phyloP scores from a whole-genome alignment of 78 protist genomes.

The slime mould (Dictyostelium discoideum) region dicty_2.7 NC_007090.3:4614501-4615000 shows the following conservation, averaged over 20 bases:
- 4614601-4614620: background rate
- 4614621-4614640: conserved; percentile 67
- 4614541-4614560: background rate
- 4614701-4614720: conserved; percentile 5
- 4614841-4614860: conserved; percentile 23
- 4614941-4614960: conserved; percentile 61
- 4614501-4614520: background rate
- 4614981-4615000: background rate
- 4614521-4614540: background rate
- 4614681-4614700: background rate
- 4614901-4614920: conserved; percentile 63
- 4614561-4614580: background rate
- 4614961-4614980: conserved; percentile 17
- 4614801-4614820: conserved; percentile 58
- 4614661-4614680: conserved; percentile 37
- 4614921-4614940: conserved; percentile 25
- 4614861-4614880: conserved; percentile 23
- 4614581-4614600: background rate
- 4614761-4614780: conserved; percentile 58
- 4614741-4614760: conserved; percentile 64
- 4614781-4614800: conserved; percentile 37
- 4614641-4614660: conserved; percentile 22
- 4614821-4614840: conserved; percentile 2
- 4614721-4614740: conserved; percentile 32
- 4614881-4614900: conserved; percentile 18